Conservation (phyloP, 495 filamentous ascomycete genomes). For the Evernia prunastri region DNA sequence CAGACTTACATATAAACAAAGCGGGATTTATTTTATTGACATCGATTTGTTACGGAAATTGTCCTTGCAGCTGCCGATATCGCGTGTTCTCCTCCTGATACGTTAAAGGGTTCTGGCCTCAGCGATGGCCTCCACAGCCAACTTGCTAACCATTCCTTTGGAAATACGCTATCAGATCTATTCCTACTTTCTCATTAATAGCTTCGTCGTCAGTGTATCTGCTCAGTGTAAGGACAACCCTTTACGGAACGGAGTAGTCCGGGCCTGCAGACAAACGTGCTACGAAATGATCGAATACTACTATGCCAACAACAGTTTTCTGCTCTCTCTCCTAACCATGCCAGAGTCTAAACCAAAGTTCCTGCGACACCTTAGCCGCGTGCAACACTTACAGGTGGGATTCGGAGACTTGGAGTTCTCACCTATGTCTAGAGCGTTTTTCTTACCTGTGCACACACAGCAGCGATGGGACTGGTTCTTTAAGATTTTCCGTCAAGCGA, state of each 20-base stretch:
- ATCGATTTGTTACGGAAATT: no score
- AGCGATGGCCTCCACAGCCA: not conserved
- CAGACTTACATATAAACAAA: no score
- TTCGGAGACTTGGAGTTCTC: not conserved
- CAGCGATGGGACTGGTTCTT: constrained; percentile 2
- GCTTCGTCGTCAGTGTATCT: not conserved
- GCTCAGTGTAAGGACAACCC: not conserved
- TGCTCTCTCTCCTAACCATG: not conserved
- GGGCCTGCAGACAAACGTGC: not conserved
- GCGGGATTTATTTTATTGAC: no score
- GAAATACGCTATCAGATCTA: constrained; percentile 9
- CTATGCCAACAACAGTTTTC: constrained; percentile 3
- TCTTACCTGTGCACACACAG: not conserved
- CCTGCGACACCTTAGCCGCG: not conserved
- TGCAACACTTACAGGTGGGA: constrained; percentile 9
- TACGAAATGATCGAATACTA: not conserved
- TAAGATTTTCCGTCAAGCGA: not conserved
- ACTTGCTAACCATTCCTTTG: not conserved
- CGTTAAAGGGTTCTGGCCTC: not conserved
- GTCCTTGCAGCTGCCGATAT: no score
- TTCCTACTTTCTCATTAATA: constrained; percentile 3
- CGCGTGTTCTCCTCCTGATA: no score
- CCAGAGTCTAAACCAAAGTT: not conserved
- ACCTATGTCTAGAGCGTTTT: not conserved
- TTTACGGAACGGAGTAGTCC: not conserved